Percentiles rank a stretch among this genome's conserved stretches.
Conservation (phyloP, 805 yeast genomes). For the Monosporozyma siamensis region DNA sequence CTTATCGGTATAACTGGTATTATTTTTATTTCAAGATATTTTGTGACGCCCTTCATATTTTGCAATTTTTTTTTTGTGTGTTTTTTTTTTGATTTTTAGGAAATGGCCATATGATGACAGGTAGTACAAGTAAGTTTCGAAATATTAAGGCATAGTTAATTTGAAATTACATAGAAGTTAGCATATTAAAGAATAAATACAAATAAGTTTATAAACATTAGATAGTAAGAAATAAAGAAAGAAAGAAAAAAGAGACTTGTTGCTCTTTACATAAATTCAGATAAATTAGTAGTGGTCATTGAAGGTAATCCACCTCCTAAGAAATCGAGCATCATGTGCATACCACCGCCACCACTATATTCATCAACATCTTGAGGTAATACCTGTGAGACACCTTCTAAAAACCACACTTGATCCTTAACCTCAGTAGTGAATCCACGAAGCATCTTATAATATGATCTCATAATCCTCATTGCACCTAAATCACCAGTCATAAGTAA, state of each 20-base stretch:
- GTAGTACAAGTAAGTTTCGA: too few relatives aligned
- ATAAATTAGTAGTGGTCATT: conserved; percentile 36
- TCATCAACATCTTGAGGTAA: conserved; percentile 89
- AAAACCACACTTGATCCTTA: conserved; percentile 87
- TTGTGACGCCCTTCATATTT: neutral
- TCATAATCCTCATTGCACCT: conserved; percentile 83
- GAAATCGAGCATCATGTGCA: conserved; percentile 87
- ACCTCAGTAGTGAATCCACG: conserved; percentile 77
- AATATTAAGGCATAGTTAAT: too few relatives aligned
- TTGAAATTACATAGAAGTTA: too few relatives aligned
- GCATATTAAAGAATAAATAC: conserved; percentile 1
- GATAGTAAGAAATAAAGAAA: neutral
- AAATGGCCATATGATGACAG: neutral
- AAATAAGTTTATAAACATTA: neutral
- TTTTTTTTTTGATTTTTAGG: neutral
- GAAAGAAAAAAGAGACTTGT: neutral
- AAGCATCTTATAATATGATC: conserved; percentile 74
- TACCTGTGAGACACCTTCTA: conserved; percentile 84
- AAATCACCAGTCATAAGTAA: conserved; percentile 76
- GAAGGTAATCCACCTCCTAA: conserved; percentile 58
- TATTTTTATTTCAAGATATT: neutral
- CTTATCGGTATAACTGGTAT: neutral
- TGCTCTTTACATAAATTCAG: conserved; percentile 21
- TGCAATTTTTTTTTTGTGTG: neutral
- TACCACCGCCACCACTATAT: conserved; percentile 86